phyloP scores from a whole-genome alignment of 495 filamentous ascomycete genomes.

The Penicillium bovifimosum region DNA sequence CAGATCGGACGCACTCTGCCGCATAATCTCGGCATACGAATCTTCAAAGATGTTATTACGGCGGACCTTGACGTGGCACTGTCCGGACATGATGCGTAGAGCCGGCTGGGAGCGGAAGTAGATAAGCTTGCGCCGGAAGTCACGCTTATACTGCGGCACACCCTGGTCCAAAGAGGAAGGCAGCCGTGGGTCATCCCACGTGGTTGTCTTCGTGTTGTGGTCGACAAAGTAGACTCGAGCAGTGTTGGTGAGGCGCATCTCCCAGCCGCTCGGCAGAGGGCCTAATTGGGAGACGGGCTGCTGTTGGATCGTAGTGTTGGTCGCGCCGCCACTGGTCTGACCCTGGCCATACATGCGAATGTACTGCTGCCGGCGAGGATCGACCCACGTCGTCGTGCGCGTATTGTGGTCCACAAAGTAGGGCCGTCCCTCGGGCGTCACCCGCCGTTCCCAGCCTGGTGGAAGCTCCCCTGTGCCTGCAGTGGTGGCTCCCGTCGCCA shows the following conservation, averaged over 20 bases:
- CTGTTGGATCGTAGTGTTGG: slow-evolving; percentile 83
- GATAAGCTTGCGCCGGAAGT: slow-evolving; percentile 95
- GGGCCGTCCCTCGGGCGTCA: slow-evolving; percentile 86
- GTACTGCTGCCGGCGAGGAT: slow-evolving; percentile 94
- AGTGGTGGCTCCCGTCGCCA: slow-evolving; percentile 91
- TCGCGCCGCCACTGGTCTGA: slow-evolving; percentile 53
- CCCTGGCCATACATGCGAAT: slow-evolving; percentile 89
- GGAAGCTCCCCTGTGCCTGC: slow-evolving; percentile 93
- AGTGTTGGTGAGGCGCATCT: slow-evolving; percentile 98
- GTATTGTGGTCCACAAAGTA: slow-evolving; percentile 99
- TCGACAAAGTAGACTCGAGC: slow-evolving; percentile 98
- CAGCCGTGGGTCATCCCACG: slow-evolving; percentile 96
- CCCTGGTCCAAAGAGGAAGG: slow-evolving; percentile 97
- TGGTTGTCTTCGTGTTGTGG: slow-evolving; percentile 99
- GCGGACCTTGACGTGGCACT: slow-evolving; percentile 97
- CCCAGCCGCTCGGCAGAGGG: slow-evolving; percentile 96
- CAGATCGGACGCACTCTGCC: slow-evolving; percentile 89
- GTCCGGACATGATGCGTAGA: slow-evolving; percentile 87
- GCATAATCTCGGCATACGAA: slow-evolving; percentile 96
- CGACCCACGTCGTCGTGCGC: slow-evolving; percentile 98
- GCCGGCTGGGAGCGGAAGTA: slow-evolving; percentile 99
- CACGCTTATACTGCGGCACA: slow-evolving; percentile 98
- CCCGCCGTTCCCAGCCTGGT: slow-evolving; percentile 91
- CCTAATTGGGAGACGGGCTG: slow-evolving; percentile 97
- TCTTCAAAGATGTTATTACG: slow-evolving; percentile 97